phyloP scores from a whole-genome alignment of 805 yeast genomes.

The Yarrowia osloensis region DNA sequence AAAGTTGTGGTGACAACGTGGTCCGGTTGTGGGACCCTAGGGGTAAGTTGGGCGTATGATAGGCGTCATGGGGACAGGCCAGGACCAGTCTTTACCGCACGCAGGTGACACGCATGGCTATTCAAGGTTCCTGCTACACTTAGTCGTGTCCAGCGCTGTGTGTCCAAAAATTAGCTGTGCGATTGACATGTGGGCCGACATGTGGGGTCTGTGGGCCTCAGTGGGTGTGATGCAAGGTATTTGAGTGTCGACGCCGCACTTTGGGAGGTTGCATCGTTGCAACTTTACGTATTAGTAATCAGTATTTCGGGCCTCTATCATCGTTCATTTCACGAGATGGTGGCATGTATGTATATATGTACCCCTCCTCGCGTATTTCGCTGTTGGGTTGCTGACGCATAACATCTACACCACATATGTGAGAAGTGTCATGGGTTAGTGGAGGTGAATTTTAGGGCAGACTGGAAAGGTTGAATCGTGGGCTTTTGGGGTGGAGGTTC shows the following conservation, averaged over 20 bases:
- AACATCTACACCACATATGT: background rate
- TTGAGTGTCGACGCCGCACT: background rate
- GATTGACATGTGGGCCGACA: background rate
- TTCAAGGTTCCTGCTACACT: slow-evolving; percentile 2
- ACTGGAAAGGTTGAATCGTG: background rate
- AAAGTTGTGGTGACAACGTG: slow-evolving; percentile 19
- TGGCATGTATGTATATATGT: background rate
- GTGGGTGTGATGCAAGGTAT: background rate
- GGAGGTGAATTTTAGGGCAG: background rate
- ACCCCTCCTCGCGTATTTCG: slow-evolving; percentile 10
- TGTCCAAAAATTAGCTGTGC: background rate
- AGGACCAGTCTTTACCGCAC: background rate
- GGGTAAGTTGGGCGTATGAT: background rate
- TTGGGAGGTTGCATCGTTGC: background rate
- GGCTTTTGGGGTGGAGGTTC: background rate
- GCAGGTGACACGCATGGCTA: slow-evolving; percentile 9
- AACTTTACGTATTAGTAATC: background rate
- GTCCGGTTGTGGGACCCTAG: background rate
- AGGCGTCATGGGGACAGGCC: background rate
- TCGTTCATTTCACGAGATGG: background rate
- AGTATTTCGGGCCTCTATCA: background rate
- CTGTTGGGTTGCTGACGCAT: slow-evolving; percentile 7
- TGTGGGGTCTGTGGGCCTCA: background rate
- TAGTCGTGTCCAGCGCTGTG: background rate
- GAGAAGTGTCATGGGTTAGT: background rate